These are phyloP conservation scores for Fonsecaea multimorphosa DNA, from an alignment of 2,329 filamentous ascomycete species.

Conservation along the genomic window DNA sequence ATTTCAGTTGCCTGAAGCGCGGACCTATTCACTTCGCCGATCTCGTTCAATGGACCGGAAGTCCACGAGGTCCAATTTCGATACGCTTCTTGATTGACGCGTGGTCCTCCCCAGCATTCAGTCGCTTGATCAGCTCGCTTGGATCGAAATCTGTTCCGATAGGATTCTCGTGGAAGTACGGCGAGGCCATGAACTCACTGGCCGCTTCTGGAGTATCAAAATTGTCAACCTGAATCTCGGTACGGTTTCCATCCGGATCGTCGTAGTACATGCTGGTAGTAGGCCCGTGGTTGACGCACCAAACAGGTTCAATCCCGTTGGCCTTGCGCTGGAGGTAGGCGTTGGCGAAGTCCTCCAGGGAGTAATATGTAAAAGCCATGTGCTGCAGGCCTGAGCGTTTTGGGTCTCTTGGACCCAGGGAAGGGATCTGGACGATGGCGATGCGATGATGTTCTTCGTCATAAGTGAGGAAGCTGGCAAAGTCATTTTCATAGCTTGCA, in stretches of 20 bases:
- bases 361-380: slow-evolving; percentile 7
- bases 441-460: slow-evolving; percentile 49
- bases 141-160: slow-evolving; percentile 14
- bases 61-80: slow-evolving; percentile 1
- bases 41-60: background rate
- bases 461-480: slow-evolving; percentile 16
- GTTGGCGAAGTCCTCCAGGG: slow-evolving; percentile 38
- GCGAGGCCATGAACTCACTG: slow-evolving; percentile 5
- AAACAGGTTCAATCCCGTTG: slow-evolving; percentile 43
- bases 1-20: background rate
- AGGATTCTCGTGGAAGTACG: background rate
- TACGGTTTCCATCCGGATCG: slow-evolving; percentile 57
- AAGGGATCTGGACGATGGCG: slow-evolving; percentile 46
- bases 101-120: slow-evolving; percentile 1
- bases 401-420: background rate
- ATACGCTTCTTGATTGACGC: slow-evolving; percentile 5
- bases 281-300: slow-evolving; percentile 57
- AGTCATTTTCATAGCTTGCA: slow-evolving; percentile 1
- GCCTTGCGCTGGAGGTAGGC: slow-evolving; percentile 46
- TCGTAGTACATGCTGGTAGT: slow-evolving; percentile 57
- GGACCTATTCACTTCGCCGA: background rate
- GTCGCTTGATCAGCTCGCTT: slow-evolving; percentile 3
- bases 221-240: slow-evolving; percentile 57
- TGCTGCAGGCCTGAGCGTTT: slow-evolving; percentile 9
- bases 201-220: slow-evolving; percentile 40